Percentiles rank a stretch among this genome's conserved stretches.
phyloP scores from a whole-genome alignment of 2,329 filamentous ascomycete species.

The Nothophoma quercina region DNA sequence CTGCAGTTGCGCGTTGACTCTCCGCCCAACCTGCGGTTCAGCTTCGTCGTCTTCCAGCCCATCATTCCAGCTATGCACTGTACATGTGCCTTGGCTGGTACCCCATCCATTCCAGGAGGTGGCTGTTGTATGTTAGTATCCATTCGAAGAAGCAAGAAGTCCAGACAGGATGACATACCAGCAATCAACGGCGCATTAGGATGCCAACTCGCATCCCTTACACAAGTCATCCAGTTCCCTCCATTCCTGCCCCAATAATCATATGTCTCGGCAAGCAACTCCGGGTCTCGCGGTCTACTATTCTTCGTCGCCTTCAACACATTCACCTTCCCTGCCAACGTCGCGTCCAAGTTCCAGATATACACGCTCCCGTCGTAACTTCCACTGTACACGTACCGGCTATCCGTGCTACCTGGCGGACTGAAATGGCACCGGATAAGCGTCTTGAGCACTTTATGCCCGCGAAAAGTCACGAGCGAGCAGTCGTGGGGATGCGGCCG shows the following conservation, averaged over 20 bases:
- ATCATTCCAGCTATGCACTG: slow-evolving; percentile 80
- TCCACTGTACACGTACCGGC: slow-evolving; percentile 90
- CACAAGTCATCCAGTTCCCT: slow-evolving; percentile 75
- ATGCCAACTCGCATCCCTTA: slow-evolving; percentile 91
- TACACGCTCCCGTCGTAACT: slow-evolving; percentile 89
- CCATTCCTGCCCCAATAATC: slow-evolving; percentile 63
- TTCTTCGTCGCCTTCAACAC: slow-evolving; percentile 74
- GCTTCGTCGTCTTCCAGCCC: slow-evolving; percentile 68
- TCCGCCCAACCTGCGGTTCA: slow-evolving; percentile 43
- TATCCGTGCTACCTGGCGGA: slow-evolving; percentile 83
- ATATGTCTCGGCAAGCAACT: slow-evolving; percentile 64
- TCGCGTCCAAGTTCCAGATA: slow-evolving; percentile 93
- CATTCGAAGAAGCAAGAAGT: neutral
- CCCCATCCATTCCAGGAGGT: slow-evolving; percentile 84
- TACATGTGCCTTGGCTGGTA: slow-evolving; percentile 76
- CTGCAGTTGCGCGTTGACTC: slow-evolving; percentile 48
- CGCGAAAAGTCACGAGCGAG: slow-evolving; percentile 90
- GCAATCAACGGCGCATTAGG: slow-evolving; percentile 82
- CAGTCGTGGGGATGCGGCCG: slow-evolving; percentile 84
- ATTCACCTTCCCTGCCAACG: slow-evolving; percentile 77
- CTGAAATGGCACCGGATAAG: slow-evolving; percentile 96
- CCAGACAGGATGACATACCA: slow-evolving; percentile 54
- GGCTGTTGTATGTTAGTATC: slow-evolving; percentile 58
- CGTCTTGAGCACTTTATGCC: slow-evolving; percentile 87
- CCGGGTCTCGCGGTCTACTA: slow-evolving; percentile 63